These are phyloP conservation scores for Agrostemma githago DNA, from an alignment of 148 eudicot species.

Conservation along the genomic window DNA sequence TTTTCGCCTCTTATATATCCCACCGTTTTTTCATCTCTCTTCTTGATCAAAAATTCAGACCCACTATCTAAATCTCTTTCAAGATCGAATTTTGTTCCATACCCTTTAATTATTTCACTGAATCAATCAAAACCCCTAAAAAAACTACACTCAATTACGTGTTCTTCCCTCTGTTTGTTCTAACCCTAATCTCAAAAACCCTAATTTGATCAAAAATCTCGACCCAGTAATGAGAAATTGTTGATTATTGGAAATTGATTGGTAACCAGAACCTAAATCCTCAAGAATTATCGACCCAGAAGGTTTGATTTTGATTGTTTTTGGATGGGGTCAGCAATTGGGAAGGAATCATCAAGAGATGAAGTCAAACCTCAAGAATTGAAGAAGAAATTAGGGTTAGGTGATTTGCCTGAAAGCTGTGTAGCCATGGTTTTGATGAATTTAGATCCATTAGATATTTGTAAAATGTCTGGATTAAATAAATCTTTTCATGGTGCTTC, in stretches of 20 bases:
- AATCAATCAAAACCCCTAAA: constrained; percentile 2
- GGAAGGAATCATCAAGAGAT: too few species aligned
- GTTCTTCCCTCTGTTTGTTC: not conserved
- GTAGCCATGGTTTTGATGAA: constrained; percentile 57
- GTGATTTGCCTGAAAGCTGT: constrained; percentile 83
- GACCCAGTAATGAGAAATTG: constrained; percentile 11
- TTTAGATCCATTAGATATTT: constrained; percentile 64
- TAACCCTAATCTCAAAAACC: constrained; percentile 6
- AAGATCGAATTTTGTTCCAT: constrained; percentile 13
- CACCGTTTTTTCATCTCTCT: constrained; percentile 5
- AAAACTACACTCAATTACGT: not conserved
- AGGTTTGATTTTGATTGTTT: not conserved
- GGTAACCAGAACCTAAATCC: not conserved
- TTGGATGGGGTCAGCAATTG: constrained; percentile 52
- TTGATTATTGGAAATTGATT: not conserved
- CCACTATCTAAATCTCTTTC: constrained; percentile 1
- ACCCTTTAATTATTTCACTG: constrained; percentile 12
- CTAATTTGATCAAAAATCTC: not conserved
- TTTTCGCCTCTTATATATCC: not conserved
- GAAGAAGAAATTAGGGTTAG: constrained; percentile 39
- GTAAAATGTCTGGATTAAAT: constrained; percentile 53
- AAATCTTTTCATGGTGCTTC: constrained; percentile 59
- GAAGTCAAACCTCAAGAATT: too few species aligned
- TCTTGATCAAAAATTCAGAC: not conserved
- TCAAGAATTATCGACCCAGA: constrained; percentile 3